Evolutionary conservation across 257 asterid species (phyloP), one percentile per base, ranked within the genome.

Genomic region (Solanum virginianum): DNA sequence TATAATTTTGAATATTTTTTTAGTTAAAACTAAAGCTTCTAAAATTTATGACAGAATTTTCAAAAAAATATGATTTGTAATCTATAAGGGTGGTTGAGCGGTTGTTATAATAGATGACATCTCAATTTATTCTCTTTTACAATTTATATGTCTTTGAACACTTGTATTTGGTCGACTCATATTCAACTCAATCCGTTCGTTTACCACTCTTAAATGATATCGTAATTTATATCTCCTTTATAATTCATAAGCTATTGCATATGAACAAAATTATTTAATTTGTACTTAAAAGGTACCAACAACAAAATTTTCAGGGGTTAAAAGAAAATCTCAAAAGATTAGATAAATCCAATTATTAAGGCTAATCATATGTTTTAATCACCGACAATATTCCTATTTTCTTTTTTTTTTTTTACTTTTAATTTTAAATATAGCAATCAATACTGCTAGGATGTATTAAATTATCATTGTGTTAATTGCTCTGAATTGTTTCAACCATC

Each of bases 41-140:
- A 57, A 57, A 20, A 12, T 59, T 22, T 22, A 16, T 22, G 17
- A 10, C 17, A 62, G 5, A 62, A 24, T 11, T 11, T 16, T 11
- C 70, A 24, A 43, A 70, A 65, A 11, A 26, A 11, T 3, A 16
- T 7, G 3, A 5, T 22, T 10, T 10, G 9, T 22, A 62, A 62
- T 7, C 0, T 60, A 11, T 62, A 62, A 62, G 0, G 17, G 10
- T 62, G 9, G 39, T 24, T 63, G 70, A 63, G 39, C n/a, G 3
- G 0, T 62, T 24, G 17, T 12, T 62, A 0, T 12, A 11, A 62
- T 17, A 63, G 12, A 1, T 24, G 1, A 4, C 22, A 62, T 62
- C 5, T 0, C 5, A 12, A 24, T 63, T 0, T 1, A 6, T 24
- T 57, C 0, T 20, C 3, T 20, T 59, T 59, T 4, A 4, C 1